Percentiles rank a stretch among this genome's conserved stretches.
phyloP scores from a whole-genome alignment of 2,329 filamentous ascomycete species.

The Monilinia fructicola region DNA sequence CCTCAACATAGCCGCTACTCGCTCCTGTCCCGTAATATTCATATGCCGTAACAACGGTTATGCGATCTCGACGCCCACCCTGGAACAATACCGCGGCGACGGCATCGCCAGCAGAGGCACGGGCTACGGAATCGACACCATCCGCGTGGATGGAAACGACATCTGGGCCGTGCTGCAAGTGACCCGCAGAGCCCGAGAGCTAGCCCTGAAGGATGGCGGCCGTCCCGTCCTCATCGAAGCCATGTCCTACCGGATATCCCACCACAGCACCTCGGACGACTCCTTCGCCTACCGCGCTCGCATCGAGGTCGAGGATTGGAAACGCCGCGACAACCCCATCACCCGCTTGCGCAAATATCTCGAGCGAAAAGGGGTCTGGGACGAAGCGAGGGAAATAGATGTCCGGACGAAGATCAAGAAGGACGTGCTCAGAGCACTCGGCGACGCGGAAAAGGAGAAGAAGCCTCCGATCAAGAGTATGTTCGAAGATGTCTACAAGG shows the following conservation, averaged over 20 bases:
- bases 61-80: constrained; percentile 83
- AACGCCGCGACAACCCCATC: constrained; percentile 83
- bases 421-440: constrained; percentile 80
- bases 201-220: constrained; percentile 45
- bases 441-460: constrained; percentile 77
- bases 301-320: constrained; percentile 95
- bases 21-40: constrained; percentile 84
- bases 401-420: constrained; percentile 65
- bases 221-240: constrained; percentile 84
- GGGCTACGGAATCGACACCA: constrained; percentile 91
- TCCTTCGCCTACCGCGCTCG: constrained; percentile 93
- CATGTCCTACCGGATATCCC: constrained; percentile 96
- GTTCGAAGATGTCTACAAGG: constrained; percentile 89
- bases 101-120: constrained; percentile 84
- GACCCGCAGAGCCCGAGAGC: constrained; percentile 74
- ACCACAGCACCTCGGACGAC: constrained; percentile 96
- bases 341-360: constrained; percentile 86
- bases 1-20: constrained; percentile 85
- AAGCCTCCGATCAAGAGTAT: constrained; percentile 69
- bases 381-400: constrained; percentile 77
- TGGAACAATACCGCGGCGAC: constrained; percentile 89
- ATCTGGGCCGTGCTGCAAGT: constrained; percentile 85
- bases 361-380: constrained; percentile 79
- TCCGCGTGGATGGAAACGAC: constrained; percentile 91
- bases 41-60: constrained; percentile 93